These are phyloP conservation scores for Rhytidhysteron rufulum DNA, from an alignment of 2,329 filamentous ascomycete species.

Conservation along the genomic window DNA sequence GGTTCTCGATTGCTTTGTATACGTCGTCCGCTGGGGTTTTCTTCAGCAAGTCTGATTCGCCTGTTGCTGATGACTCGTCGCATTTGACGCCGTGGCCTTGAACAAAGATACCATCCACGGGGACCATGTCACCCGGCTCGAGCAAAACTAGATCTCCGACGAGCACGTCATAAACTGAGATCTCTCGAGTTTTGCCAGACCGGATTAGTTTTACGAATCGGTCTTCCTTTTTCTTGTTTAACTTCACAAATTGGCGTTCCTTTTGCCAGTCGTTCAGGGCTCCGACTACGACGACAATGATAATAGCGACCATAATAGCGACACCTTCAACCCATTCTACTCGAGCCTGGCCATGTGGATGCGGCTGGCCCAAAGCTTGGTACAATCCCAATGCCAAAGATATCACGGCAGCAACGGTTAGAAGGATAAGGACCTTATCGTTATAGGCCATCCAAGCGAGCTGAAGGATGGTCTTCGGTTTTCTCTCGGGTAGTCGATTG, in stretches of 20 bases:
- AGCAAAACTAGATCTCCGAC: slow-evolving; percentile 72
- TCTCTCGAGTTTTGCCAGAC: slow-evolving; percentile 67
- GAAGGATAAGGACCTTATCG: slow-evolving; percentile 71
- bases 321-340: slow-evolving; percentile 82
- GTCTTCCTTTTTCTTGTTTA: slow-evolving; percentile 77
- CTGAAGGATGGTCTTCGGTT: slow-evolving; percentile 65
- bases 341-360: slow-evolving; percentile 50
- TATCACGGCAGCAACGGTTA: slow-evolving; percentile 68
- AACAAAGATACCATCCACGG: slow-evolving; percentile 69
- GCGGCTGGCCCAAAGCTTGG: slow-evolving; percentile 60
- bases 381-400: slow-evolving; percentile 73
- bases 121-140: slow-evolving; percentile 69
- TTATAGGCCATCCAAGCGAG: slow-evolving; percentile 81
- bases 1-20: slow-evolving; percentile 59
- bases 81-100: slow-evolving; percentile 65
- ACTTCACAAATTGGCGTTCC: slow-evolving; percentile 73
- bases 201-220: slow-evolving; percentile 70
- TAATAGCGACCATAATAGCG: slow-evolving; percentile 71
- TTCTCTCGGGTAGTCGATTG: slow-evolving; percentile 67
- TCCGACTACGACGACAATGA: slow-evolving; percentile 71
- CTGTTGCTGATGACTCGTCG: slow-evolving; percentile 73
- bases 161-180: slow-evolving; percentile 67
- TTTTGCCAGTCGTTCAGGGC: slow-evolving; percentile 82
- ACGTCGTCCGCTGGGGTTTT: slow-evolving; percentile 66
- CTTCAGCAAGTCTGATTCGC: slow-evolving; percentile 69